Base-by-base conservation (phyloP, 2,329 filamentous ascomycete species). In the Arthrinium phaeospermum region DNA sequence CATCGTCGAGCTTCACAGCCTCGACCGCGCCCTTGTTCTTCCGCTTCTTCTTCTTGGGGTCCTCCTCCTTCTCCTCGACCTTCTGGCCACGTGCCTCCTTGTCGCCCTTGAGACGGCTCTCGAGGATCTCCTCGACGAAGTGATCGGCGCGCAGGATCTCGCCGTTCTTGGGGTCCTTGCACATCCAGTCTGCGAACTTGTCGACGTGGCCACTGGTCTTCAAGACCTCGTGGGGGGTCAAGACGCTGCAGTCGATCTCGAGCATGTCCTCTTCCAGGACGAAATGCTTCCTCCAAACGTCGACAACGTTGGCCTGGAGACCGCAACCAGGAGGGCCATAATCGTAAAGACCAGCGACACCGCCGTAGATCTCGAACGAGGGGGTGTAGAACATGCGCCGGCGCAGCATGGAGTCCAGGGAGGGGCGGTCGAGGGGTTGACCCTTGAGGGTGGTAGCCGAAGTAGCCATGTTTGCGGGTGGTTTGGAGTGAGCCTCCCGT, bases 101-200 rank as follows among this genome's bases (percentile, higher is more conserved):
- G 86, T 98, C 91, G 70, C 94, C 95, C 84, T 95, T 96, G 74
- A 99, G 85, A 51, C 96, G 90, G 68, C 90, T 87, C 86, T 98
- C 95, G 70, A 99, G 90, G 49, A 98, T 91, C 78, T 97, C 94
- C 87, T 98, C 95, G 76, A 99, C 95, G 79, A 98, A 90, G 86
- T 99, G 96, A 81, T 99, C 96, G 72, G 96, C 95, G 77, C 96
- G 91, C 82, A 99, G 91, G 80, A 98, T 98, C 83, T 99, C 96
- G 81, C 96, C 96, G 79, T 93, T 98, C 89, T 97, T 97, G 75
- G 96, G 94, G 83, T 99, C 96, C 85, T 97, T 98, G 91, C 94
- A 98, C 95, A 98, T 98, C 94, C 94, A 98, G 83, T 98, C 96
- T 83, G 94, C 93, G 80, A 98, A 98, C 84, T 97, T 97, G 83